phyloP scores from a whole-genome alignment of 306 rosid genomes.

The Dicorynia guianensis region DNA sequence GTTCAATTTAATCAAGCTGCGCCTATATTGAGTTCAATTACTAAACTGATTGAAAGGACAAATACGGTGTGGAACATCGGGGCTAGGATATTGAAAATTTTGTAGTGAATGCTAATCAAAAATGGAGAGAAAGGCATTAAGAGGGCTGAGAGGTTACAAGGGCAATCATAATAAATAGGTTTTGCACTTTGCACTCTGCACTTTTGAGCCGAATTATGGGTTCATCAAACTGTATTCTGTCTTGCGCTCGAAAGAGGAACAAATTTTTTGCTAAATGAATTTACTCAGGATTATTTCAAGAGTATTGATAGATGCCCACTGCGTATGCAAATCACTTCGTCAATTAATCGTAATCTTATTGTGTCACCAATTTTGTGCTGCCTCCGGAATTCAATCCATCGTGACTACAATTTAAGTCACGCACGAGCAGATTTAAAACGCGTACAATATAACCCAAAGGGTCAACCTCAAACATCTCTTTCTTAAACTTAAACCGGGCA shows the following conservation, averaged over 20 bases:
- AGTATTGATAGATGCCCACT: too few species aligned
- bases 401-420: neutral
- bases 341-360: too few species aligned
- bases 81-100: slow-evolving; percentile 38
- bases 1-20: slow-evolving; percentile 53
- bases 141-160: too few species aligned
- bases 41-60: slow-evolving; percentile 48
- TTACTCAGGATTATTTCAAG: too few species aligned
- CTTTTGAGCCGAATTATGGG: too few species aligned
- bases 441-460: neutral
- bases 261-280: too few species aligned
- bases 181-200: too few species aligned
- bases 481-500: neutral
- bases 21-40: slow-evolving; percentile 42
- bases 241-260: too few species aligned
- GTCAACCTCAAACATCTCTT: slow-evolving; percentile 6
- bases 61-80: slow-evolving; percentile 46
- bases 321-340: too few species aligned
- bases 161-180: too few species aligned
- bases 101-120: slow-evolving; percentile 9
- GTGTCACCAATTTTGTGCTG: neutral
- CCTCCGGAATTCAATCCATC: neutral
- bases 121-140: too few species aligned
- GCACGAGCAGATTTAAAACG: neutral
- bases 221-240: too few species aligned